phyloP scores from a whole-genome alignment of 192 early-diverging fungal species.

The Diversispora epigaea region DNA sequence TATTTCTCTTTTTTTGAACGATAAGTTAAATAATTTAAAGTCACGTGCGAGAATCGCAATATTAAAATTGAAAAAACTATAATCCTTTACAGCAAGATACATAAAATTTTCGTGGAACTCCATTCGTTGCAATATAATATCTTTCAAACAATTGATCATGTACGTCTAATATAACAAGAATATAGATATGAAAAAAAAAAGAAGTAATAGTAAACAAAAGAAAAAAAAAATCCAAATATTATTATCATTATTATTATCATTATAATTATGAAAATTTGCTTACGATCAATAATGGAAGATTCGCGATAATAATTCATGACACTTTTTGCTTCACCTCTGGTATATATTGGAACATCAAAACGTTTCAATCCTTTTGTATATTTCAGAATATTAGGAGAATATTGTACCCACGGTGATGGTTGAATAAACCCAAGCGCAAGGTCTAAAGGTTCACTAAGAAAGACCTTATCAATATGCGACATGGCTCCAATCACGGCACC shows the following conservation, averaged over 20 bases:
- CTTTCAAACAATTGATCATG: conserved; percentile 15
- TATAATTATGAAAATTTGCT: neutral
- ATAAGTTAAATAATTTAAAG: no score
- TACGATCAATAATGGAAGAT: conserved; percentile 5
- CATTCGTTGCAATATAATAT: conserved; percentile 16
- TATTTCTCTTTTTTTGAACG: no score
- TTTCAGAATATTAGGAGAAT: conserved; percentile 33
- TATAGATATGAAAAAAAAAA: no score
- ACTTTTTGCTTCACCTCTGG: conserved; percentile 44
- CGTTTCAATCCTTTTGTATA: conserved; percentile 41
- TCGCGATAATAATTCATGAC: conserved; percentile 48
- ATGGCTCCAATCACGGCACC: conserved; percentile 48
- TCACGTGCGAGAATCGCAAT: no score
- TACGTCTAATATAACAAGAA: neutral
- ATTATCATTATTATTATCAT: neutral
- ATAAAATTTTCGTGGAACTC: conserved; percentile 29
- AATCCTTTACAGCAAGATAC: conserved; percentile 22
- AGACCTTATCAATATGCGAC: conserved; percentile 33
- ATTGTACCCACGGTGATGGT: conserved; percentile 39
- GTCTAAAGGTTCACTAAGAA: conserved; percentile 44
- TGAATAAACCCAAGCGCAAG: conserved; percentile 39
- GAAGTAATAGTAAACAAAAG: no score
- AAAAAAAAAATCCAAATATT: neutral
- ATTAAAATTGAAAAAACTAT: neutral
- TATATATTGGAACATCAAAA: conserved; percentile 43